Base-by-base conservation (phyloP, 306 rosid genomes). In the Urtica urens region DNA sequence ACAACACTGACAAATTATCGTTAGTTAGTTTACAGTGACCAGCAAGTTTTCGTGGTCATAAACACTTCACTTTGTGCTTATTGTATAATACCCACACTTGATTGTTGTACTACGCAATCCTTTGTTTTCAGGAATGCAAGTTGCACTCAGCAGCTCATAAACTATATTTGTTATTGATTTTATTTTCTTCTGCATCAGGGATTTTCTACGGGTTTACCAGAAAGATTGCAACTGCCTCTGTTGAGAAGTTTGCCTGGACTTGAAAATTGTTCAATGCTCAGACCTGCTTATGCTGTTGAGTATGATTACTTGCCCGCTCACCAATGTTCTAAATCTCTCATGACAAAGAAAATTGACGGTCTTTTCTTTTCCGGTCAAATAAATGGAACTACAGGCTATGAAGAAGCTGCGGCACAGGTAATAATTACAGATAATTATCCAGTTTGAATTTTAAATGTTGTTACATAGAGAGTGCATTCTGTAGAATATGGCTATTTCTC, bases 271-370 rank as follows among this genome's bases (percentile, higher is more conserved):
- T 88, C 92, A 50, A 88, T 88, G 90, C 79, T 88, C 65, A 79
- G 97, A 69, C 97, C 97, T 44, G 97, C 97, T 46, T 88, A 88
- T 75, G 97, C 97, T 3, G 97, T 88, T 54, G 97, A 88, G 70
- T 88, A 88, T 66, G 93, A 88, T 49, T 88, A 62, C 81, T 74
- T 88, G 66, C 97, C 93, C 33, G 90, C 97, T 70, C 67, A 88
- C 77, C 95, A 88, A 60, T 88, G 97, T 28, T 15, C 75, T 58
- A 80, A 86, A 64, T 78, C 95, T 72, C 93, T 88, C 23, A 88
- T 84, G 97, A 88, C 97, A 6, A 88, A 88, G 79, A 88, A 72
- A 75, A 68, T 88, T 43, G 77, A 71, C 62, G 95, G 97, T 27
- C 78, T 88, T 73, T 88, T 88, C 79, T 84, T 88, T 77, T 84